phyloP scores from a whole-genome alignment of 768 basidiomycete species.

The Suillus subluteus region DNA sequence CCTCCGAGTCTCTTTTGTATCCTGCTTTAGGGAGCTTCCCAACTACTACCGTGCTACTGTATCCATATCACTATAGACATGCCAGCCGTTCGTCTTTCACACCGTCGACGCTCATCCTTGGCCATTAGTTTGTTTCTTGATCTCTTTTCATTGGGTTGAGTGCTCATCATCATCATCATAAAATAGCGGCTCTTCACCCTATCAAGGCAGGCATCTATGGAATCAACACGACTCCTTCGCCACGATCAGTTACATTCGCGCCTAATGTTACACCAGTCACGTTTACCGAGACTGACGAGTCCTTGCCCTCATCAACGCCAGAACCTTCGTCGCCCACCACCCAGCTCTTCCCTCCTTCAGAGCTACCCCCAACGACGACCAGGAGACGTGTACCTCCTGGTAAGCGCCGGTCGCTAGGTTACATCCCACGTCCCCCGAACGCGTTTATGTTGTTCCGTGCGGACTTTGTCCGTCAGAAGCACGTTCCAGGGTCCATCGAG shows the following conservation, averaged over 20 bases:
- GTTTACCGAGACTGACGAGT: slow-evolving; percentile 42
- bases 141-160: not conserved
- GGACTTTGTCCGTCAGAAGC: slow-evolving; percentile 45
- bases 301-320: slow-evolving; percentile 23
- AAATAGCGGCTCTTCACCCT: slow-evolving; percentile 34
- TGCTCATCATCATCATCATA: not conserved
- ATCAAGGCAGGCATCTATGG: slow-evolving; percentile 62
- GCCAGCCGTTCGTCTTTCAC: slow-evolving; percentile 40
- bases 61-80: slow-evolving; percentile 30
- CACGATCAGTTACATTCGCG: slow-evolving; percentile 62
- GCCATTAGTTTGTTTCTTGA: slow-evolving; percentile 33
- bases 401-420: slow-evolving; percentile 62
- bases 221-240: slow-evolving; percentile 39
- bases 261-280: slow-evolving; percentile 63
- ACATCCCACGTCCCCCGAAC: slow-evolving; percentile 33
- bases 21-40: slow-evolving; percentile 19
- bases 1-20: slow-evolving; percentile 24
- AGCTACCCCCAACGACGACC: slow-evolving; percentile 40
- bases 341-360: slow-evolving; percentile 59
- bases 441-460: slow-evolving; percentile 42
- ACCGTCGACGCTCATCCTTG: slow-evolving; percentile 46
- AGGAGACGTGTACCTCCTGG: slow-evolving; percentile 59
- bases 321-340: slow-evolving; percentile 38
- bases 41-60: slow-evolving; percentile 15
- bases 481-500: slow-evolving; percentile 54